Percentiles rank a stretch among this genome's conserved stretches.
Evolutionary conservation across 192 early-diverging fungal genomes (phyloP).

Genomic region (Fimicolochytrium jonesii): DNA sequence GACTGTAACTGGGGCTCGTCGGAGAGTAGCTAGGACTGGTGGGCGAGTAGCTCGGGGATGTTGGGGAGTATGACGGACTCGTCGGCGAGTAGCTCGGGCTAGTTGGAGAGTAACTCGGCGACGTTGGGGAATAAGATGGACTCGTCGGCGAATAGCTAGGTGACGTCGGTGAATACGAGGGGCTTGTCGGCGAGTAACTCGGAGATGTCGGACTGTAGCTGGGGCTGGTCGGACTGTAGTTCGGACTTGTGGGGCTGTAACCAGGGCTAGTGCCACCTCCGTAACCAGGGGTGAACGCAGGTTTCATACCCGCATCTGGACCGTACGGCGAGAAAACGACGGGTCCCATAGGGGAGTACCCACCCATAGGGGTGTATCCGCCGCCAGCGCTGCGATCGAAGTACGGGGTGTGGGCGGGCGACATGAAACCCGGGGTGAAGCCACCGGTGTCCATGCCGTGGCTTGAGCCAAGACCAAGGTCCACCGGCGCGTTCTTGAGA

Average conservation of each 20-base stretch:
- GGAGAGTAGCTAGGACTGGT: constrained; percentile 72
- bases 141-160: constrained; percentile 59
- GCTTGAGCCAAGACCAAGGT: background rate
- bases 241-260: constrained; percentile 63
- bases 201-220: constrained; percentile 68
- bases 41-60: constrained; percentile 73
- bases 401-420: constrained; percentile 80
- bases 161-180: constrained; percentile 69
- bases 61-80: constrained; percentile 56
- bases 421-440: constrained; percentile 45
- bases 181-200: constrained; percentile 70
- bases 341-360: constrained; percentile 55
- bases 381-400: constrained; percentile 42
- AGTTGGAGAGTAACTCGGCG: constrained; percentile 71
- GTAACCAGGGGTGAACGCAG: constrained; percentile 46
- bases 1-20: constrained; percentile 54
- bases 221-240: constrained; percentile 60
- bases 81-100: constrained; percentile 60
- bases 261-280: constrained; percentile 43
- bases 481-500: constrained; percentile 61
- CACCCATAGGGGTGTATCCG: constrained; percentile 31
- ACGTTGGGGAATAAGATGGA: constrained; percentile 64
- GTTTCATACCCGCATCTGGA: constrained; percentile 62
- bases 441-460: constrained; percentile 1
- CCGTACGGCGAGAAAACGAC: constrained; percentile 84